Evolutionary conservation across 2,329 filamentous ascomycete genomes (phyloP).

Genomic region (Trichoderma sp.): DNA sequence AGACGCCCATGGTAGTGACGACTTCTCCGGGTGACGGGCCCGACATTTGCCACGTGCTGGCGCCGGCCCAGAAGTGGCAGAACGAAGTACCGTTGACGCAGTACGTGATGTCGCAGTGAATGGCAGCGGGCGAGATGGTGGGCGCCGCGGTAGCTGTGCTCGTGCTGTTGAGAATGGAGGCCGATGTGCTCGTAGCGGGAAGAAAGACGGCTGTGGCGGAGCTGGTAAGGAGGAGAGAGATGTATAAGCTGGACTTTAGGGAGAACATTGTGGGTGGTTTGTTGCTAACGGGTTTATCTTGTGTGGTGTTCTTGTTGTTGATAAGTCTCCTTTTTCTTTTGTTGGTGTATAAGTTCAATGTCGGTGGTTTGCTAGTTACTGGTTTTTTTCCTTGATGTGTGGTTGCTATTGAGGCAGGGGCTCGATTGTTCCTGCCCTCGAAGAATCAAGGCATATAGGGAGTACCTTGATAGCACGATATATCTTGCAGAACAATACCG

Average conservation of each 20-base stretch:
- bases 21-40: conserved; percentile 40
- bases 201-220: neutral
- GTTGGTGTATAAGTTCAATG: neutral
- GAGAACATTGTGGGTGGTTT: neutral
- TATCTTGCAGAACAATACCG: neutral
- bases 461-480: neutral
- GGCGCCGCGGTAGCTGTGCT: neutral
- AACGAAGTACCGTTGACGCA: conserved; percentile 36
- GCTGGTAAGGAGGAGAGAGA: conserved; percentile 13
- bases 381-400: neutral
- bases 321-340: neutral
- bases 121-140: neutral
- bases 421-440: neutral
- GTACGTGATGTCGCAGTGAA: conserved; percentile 37
- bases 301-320: neutral
- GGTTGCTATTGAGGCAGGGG: neutral
- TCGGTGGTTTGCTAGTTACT: neutral
- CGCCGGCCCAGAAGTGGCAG: conserved; percentile 41
- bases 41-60: conserved; percentile 36
- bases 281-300: neutral
- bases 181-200: neutral
- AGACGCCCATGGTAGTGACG: conserved; percentile 31
- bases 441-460: neutral
- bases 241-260: neutral
- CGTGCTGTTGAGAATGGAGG: neutral